These are phyloP conservation scores for Arthrobotrys musiformis DNA, from an alignment of 2,329 filamentous ascomycete species.

Conservation along the genomic window DNA sequence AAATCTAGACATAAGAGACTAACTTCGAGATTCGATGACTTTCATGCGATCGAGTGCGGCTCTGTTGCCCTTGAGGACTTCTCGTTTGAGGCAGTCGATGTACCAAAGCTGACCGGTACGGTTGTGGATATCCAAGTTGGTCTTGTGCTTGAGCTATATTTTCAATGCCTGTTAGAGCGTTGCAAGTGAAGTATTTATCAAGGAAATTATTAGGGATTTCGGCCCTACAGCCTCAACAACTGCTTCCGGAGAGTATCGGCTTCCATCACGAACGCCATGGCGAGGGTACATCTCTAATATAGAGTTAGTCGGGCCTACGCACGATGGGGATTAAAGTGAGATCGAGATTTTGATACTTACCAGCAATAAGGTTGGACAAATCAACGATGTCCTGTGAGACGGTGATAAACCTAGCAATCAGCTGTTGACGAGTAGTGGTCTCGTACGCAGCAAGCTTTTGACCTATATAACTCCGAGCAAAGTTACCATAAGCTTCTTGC, in stretches of 20 bases:
- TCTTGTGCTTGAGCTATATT: constrained; percentile 24
- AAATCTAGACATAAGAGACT: not conserved
- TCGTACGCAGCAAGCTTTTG: constrained; percentile 1
- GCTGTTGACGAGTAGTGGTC: not conserved
- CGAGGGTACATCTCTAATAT: not conserved
- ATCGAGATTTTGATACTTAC: not conserved
- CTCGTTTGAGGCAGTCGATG: constrained; percentile 29
- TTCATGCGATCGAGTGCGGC: not conserved
- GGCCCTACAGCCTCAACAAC: not conserved
- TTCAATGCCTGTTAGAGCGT: not conserved
- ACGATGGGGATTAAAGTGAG: not conserved
- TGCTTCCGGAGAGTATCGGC: not conserved
- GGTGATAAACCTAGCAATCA: not conserved
- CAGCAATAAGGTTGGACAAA: not conserved
- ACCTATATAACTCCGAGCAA: not conserved
- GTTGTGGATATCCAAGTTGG: constrained; percentile 24
- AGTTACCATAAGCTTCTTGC: not conserved
- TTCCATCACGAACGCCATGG: not conserved
- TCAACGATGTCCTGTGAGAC: not conserved
- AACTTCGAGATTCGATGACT: constrained; percentile 22
- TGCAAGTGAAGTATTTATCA: too few relatives aligned
- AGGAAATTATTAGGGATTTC: too few relatives aligned
- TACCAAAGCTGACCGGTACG: constrained; percentile 33
- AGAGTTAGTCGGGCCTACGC: too few relatives aligned
- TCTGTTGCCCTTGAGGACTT: constrained; percentile 21